phyloP scores from a whole-genome alignment of 148 eudicot genomes.

The Heliosperma pusillum region DNA sequence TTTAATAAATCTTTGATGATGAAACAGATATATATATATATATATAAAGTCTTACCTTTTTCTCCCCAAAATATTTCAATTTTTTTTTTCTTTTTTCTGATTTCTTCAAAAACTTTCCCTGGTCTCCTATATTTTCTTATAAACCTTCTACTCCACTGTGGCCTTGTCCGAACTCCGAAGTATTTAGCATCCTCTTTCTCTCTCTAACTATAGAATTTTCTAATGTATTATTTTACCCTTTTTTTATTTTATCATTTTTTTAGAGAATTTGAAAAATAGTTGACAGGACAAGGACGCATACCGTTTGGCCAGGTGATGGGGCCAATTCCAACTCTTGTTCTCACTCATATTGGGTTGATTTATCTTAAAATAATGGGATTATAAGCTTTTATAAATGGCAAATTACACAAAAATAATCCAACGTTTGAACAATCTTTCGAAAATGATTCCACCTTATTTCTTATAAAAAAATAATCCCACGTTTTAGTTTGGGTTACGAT shows the following conservation, averaged over 20 bases:
- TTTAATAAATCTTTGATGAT: slow-evolving; percentile 22
- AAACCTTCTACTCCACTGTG: too few species aligned
- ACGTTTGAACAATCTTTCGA: too few species aligned
- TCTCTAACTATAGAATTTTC: neutral
- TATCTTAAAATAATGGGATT: too few species aligned
- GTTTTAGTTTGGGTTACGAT: too few species aligned
- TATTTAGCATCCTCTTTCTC: neutral
- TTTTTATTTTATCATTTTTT: neutral
- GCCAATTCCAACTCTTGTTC: slow-evolving; percentile 47
- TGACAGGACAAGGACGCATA: slow-evolving; percentile 33
- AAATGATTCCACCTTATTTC: too few species aligned
- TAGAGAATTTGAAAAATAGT: slow-evolving; percentile 23
- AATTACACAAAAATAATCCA: too few species aligned
- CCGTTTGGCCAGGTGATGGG: slow-evolving; percentile 38
- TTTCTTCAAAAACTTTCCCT: neutral
- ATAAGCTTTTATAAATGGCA: too few species aligned
- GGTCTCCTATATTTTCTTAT: neutral
- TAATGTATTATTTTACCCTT: neutral
- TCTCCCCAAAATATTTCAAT: slow-evolving; percentile 2
- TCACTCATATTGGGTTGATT: neutral
- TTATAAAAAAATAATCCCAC: too few species aligned
- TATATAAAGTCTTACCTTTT: too few species aligned
- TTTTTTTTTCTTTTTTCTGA: neutral
- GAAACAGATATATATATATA: too few species aligned
- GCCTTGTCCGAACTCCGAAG: too few species aligned